Evolutionary conservation across 768 basidiomycete genomes (phyloP), one percentile per base, ranked within the genome.

Genomic region (Crepidotus variabilis): DNA sequence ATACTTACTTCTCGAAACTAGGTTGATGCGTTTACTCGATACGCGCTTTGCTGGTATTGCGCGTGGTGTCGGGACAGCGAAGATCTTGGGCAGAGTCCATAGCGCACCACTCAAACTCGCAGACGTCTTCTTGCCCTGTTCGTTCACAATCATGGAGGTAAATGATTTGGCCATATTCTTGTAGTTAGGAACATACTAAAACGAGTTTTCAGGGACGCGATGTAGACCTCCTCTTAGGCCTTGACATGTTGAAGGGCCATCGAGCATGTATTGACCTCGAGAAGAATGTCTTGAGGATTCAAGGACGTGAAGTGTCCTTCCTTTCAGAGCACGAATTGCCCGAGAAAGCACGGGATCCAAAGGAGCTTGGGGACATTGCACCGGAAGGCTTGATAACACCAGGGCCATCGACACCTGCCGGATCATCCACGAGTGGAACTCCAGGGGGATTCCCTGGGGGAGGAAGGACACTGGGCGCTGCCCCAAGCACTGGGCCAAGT

Each of bases 221-320:
- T 56, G 94, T 98, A 47, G 96, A 98, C 66, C 84, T 99, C n/a
- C 77, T 99, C 2, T 87, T 99, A 43, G 97, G 97, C 6, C 81
- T 99, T n/a, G 97, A 99, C 78, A 98, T 98, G 97, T 84, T 98
- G 58, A 98, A 94, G 71, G 91, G 94, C 0, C 92, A 98, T 69
- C 94, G 97, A 67, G 96, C 94, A 5, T 91, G 87, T 66, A 98
- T 99, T 69, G 97, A 99, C 71, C 82, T 99, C 21, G 79, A 87
- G 63, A 93, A 93, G 70, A 84, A 86, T 61, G 90, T 90, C 11
- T 84, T 99, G 20, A 83, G 93, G n/a, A 98, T 99, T 50, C 91
- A 94, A 75, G 88, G 84, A 16, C 82, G 92, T 13, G 92, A 97
- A 71, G 87, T 99, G 8, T 71, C 72, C 16, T 99, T 99, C 78